phyloP scores from a whole-genome alignment of 306 rosid genomes.

The Casuarina cunninghamiana region DNA sequence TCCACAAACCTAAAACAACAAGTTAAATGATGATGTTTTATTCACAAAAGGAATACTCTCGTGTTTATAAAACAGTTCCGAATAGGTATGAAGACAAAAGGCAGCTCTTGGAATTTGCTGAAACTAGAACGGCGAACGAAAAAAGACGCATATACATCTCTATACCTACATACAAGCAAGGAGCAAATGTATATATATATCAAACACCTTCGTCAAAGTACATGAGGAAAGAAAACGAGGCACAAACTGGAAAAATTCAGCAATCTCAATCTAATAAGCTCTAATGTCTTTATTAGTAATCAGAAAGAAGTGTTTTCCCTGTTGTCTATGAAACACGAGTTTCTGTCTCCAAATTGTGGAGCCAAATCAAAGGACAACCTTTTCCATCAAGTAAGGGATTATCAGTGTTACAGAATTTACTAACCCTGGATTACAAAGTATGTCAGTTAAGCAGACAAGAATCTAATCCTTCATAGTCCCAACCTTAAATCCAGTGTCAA shows the following conservation, averaged over 20 bases:
- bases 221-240: neutral
- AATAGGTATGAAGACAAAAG: no score
- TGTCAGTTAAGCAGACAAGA: neutral
- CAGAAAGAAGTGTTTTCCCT: neutral
- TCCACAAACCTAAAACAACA: no score
- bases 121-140: no score
- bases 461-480: constrained; percentile 37
- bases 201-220: neutral
- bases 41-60: no score
- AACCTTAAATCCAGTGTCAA: constrained; percentile 68
- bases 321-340: neutral
- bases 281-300: neutral
- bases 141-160: neutral
- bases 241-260: neutral
- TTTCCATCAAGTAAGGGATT: neutral
- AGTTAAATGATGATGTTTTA: no score
- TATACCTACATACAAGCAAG: neutral
- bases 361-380: neutral
- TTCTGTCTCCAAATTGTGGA: constrained; percentile 13
- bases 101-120: no score
- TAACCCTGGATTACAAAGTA: constrained; percentile 4
- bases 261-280: neutral
- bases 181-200: neutral
- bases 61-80: no score
- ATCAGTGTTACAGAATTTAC: constrained; percentile 1